Base-by-base conservation (phyloP, 306 rosid genomes). In the Acacia confusa region DNA sequence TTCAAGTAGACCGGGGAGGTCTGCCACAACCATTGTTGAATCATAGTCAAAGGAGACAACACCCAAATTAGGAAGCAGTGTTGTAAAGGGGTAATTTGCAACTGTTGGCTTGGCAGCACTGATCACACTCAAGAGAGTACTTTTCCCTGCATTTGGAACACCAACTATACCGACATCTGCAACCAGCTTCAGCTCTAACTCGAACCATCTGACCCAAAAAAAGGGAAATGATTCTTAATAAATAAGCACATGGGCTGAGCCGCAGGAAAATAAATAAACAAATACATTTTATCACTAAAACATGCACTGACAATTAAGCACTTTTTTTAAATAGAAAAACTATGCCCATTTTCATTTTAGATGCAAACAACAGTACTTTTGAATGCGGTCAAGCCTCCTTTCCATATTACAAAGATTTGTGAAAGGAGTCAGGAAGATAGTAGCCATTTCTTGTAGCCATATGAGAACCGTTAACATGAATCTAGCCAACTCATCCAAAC, bases 141-240 rank as follows among this genome's bases (percentile, higher is more conserved):
- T 93, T 85, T 95, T 95, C 84, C 99, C 99, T 2, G 99, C 99
- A 85, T 93, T 95, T 69, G 99, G 99, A 66, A 91, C 98, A 19
- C 99, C 99, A 44, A 95, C 91, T 47, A 95, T 95, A 85, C 99
- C 99, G 81, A 95, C 95, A 83, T 95, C 98, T 40, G 98, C 98
- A 88, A 93, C 98, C 61, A 95, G 96, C 92, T 95, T 95, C 65
- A 95, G 90, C 71, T 95, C 99, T 86, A 95, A 82, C 78, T 93
- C 99, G 89, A 95, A 88, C 99, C 99, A 95, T 93, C 97, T 92
- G 92, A 88, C 75, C 75, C 82, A 38, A 19, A 20, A 7, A 55
- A 8, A 27, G 25, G n/a, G 58, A 50, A 50, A 52, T 7, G n/a
- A 57, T 57, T 22, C 64, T 7, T n/a, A 57, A n/a, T 22, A 22